These are phyloP conservation scores for Nakaseomyces uthaithaninus DNA, from an alignment of 1,139 yeast genomes.

Conservation along the genomic window DNA sequence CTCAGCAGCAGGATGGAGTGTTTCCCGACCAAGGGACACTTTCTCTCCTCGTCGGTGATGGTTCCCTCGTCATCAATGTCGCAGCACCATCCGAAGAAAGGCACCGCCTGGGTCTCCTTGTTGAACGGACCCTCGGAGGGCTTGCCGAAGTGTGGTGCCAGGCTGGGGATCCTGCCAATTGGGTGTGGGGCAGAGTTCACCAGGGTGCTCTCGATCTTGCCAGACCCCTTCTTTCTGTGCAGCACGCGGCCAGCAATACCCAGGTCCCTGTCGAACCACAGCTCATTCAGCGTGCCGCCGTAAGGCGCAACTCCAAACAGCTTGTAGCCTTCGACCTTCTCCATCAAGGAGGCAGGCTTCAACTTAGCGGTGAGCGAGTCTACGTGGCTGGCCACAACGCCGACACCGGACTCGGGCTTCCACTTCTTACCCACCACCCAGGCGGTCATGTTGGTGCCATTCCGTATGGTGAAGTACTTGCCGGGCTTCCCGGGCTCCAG, in stretches of 20 bases:
- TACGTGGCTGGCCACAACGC: slow-evolving; percentile 52
- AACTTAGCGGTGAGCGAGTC: slow-evolving; percentile 52
- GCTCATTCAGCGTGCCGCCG: slow-evolving; percentile 47
- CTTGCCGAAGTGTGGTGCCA: slow-evolving; percentile 60
- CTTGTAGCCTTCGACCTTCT: slow-evolving; percentile 49
- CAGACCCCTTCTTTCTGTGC: slow-evolving; percentile 33
- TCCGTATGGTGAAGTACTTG: slow-evolving; percentile 48
- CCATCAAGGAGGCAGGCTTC: slow-evolving; percentile 47
- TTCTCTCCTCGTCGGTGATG: slow-evolving; percentile 44
- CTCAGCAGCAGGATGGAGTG: slow-evolving; percentile 49
- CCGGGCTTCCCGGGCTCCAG: slow-evolving; percentile 28
- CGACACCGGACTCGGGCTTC: slow-evolving; percentile 49
- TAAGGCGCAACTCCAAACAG: slow-evolving; percentile 60
- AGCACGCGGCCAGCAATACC: slow-evolving; percentile 59
- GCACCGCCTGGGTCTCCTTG: slow-evolving; percentile 54
- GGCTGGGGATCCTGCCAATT: slow-evolving; percentile 54
- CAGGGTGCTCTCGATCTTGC: slow-evolving; percentile 37
- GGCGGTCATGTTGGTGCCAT: slow-evolving; percentile 49
- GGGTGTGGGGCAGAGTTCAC: slow-evolving; percentile 56
- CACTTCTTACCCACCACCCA: slow-evolving; percentile 51
- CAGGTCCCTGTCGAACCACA: slow-evolving; percentile 62
- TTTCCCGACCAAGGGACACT: slow-evolving; percentile 53
- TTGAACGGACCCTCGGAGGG: slow-evolving; percentile 46
- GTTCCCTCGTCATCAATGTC: slow-evolving; percentile 22
- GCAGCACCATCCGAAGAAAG: slow-evolving; percentile 44